These are phyloP conservation scores for Cercospora sesami DNA, from an alignment of 2,329 filamentous ascomycete genomes.

Conservation along the genomic window DNA sequence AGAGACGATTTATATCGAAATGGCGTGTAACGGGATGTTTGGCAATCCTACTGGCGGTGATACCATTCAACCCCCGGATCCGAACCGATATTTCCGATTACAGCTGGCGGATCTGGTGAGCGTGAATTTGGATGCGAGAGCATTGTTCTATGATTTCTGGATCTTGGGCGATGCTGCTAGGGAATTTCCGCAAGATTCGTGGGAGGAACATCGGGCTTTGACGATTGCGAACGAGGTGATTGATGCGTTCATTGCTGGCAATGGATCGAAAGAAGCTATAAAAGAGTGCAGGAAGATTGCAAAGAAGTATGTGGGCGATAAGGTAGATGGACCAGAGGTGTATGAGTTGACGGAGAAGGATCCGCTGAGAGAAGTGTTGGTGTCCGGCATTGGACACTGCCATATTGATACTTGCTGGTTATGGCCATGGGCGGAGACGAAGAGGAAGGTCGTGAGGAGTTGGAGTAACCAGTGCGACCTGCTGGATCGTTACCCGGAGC, in stretches of 20 bases:
- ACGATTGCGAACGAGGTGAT: constrained; percentile 85
- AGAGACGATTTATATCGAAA: constrained; percentile 92
- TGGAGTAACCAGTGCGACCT: constrained; percentile 97
- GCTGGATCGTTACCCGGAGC: constrained; percentile 92
- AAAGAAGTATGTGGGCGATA: constrained; percentile 74
- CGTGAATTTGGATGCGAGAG: constrained; percentile 80
- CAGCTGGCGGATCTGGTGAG: constrained; percentile 80
- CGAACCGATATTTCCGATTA: constrained; percentile 78
- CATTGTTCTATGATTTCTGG: constrained; percentile 90
- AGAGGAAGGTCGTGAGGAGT: constrained; percentile 90
- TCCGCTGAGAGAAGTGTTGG: constrained; percentile 63
- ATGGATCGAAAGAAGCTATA: constrained; percentile 71
- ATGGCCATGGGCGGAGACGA: constrained; percentile 97
- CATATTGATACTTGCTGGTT: constrained; percentile 99
- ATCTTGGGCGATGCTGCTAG: constrained; percentile 88
- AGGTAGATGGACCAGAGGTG: constrained; percentile 78
- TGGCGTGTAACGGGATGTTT: constrained; percentile 99
- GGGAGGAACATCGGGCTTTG: constrained; percentile 84
- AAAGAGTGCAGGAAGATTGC: constrained; percentile 79
- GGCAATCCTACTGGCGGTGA: constrained; percentile 84
- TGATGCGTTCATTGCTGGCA: constrained; percentile 79
- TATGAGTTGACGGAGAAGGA: constrained; percentile 61
- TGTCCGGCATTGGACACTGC: constrained; percentile 90
- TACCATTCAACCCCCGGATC: constrained; percentile 81
- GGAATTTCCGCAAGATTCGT: constrained; percentile 85